phyloP scores from a whole-genome alignment of 768 basidiomycete species.

The Lyophyllum semitale region DNA sequence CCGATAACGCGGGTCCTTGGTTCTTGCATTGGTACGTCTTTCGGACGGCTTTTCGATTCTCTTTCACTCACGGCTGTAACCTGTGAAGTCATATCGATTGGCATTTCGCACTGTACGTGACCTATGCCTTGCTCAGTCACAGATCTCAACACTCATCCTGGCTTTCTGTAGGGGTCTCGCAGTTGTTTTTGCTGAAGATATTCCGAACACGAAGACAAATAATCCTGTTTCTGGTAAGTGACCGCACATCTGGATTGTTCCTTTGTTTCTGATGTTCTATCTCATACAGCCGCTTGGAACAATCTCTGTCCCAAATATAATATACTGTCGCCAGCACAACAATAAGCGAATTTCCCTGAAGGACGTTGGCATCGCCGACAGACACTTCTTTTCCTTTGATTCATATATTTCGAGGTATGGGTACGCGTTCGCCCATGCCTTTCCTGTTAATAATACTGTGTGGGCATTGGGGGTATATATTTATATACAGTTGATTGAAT shows the following conservation, averaged over 20 bases:
- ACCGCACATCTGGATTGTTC: neutral
- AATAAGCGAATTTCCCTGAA: conserved; percentile 2
- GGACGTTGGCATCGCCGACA: too few species aligned
- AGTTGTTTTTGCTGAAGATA: conserved; percentile 36
- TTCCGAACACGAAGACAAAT: conserved; percentile 14
- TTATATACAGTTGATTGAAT: too few species aligned
- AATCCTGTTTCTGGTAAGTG: conserved; percentile 23
- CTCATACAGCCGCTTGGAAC: conserved; percentile 28
- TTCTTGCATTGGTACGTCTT: conserved; percentile 26
- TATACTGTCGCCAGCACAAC: conserved; percentile 2
- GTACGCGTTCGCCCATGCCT: too few species aligned
- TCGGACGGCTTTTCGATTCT: neutral
- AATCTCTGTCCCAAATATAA: conserved; percentile 33
- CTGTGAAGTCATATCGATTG: conserved; percentile 34
- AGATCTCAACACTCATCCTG: neutral
- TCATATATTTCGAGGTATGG: too few species aligned
- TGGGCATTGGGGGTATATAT: too few species aligned
- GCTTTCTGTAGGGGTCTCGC: conserved; percentile 26
- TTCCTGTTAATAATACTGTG: too few species aligned
- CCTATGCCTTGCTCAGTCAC: neutral
- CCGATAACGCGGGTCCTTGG: conserved; percentile 35
- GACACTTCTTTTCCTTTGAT: too few species aligned
- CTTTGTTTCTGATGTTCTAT: neutral
- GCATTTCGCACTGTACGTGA: conserved; percentile 35
- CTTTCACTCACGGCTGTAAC: neutral